Base-by-base conservation (phyloP, 805 yeast genomes). In the Naumovozyma baii region DNA sequence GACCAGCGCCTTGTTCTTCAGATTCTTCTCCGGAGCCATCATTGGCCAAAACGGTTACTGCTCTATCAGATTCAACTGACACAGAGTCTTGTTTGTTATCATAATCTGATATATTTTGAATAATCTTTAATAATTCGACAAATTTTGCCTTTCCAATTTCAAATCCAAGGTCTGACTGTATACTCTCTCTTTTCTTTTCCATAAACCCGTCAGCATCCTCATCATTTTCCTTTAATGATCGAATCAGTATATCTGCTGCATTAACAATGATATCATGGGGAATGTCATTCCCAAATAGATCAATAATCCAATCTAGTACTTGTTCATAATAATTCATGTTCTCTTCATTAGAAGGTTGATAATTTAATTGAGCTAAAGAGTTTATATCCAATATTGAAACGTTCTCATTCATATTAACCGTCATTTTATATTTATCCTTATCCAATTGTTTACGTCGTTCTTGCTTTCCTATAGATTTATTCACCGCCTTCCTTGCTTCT, bases 231-330 rank as follows among this genome's bases (percentile, higher is more conserved):
- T 55, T 55, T 20, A 60, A 40, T 1, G 39, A 20, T 3, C 37
- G 31, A 12, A 54, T 49, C 4, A 60, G 29, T 16, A 51, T 32
- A 40, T 58, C 63, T 1, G 57, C 45, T 2, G 59, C 56, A n/a
- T 47, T 51, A 5, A 77, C 55, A 2, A 86, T 69, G 2, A 78
- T 73, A 33, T 77, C 83, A 40, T 82, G 86, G 7, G 88, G 75
- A n/a, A 83, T 74, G 55, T 87, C 96, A 36, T 67, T 68, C 10
- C 80, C 82, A 31, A 83, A 60, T 14, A 68, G 64, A 2, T 63
- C 56, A 4, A 72, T 67, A 3, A 83, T 73, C 76, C 83, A 76
- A 0, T 72, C 57, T 43, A 81, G 61, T n/a, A 86, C 66, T 33
- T 66, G 55, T 33, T 76, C 80, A 55, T 78, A 82, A 0, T 66